Evolutionary conservation across 805 yeast genomes (phyloP).

Genomic region (Metschnikowia kofuensis): DNA sequence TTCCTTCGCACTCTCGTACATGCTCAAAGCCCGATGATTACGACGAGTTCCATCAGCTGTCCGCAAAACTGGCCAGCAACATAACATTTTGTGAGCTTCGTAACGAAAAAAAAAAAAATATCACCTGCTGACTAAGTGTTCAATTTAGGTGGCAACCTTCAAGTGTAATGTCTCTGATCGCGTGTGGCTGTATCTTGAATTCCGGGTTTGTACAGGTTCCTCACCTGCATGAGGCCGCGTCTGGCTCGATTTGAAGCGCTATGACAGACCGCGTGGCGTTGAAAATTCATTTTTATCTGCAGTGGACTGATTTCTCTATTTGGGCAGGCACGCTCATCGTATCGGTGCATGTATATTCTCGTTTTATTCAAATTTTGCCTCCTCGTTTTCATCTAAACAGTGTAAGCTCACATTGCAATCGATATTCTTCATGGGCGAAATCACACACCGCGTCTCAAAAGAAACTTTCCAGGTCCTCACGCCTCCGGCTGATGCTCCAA

Average conservation of each 20-base stretch:
- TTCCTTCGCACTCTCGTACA: no score
- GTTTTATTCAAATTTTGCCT: slow-evolving; percentile 6
- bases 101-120: no score
- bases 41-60: no score
- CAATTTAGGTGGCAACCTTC: no score
- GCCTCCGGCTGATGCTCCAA: slow-evolving; percentile 40
- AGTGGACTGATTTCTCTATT: slow-evolving; percentile 5
- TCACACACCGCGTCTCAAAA: slow-evolving; percentile 18
- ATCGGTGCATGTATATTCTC: not conserved
- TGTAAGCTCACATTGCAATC: not conserved
- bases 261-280: slow-evolving; percentile 3
- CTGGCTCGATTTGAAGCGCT: not conserved
- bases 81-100: no score
- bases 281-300: slow-evolving; percentile 1
- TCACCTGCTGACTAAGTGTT: no score
- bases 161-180: no score
- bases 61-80: no score
- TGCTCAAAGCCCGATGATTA: no score
- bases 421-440: slow-evolving; percentile 13
- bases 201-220: not conserved
- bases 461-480: slow-evolving; percentile 22
- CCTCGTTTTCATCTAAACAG: not conserved
- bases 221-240: slow-evolving; percentile 1
- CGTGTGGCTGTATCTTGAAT: not conserved
- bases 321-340: not conserved